Base-by-base conservation (phyloP, 1,284 basidiomycete species). In the Fomitopsis betulina region DNA sequence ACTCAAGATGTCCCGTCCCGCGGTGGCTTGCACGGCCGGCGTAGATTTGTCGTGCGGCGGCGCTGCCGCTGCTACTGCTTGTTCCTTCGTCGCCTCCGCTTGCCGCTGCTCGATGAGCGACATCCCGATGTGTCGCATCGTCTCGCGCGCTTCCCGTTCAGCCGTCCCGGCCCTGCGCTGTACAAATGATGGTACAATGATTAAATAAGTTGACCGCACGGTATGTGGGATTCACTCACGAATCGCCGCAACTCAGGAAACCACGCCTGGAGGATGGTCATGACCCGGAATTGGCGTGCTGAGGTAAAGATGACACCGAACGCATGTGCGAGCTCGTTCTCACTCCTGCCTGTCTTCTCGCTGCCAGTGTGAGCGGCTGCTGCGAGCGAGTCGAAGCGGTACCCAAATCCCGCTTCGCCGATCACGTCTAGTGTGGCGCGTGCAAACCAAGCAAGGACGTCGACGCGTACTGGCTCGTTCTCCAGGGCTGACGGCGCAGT, bases 381-480 rank as follows among this genome's bases (percentile, higher is more conserved):
- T 33, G 68, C 68, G 39, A 85, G 75, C 5, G 82, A 73, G 53
- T 83, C 73, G 72, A 90, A 87, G 21, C 75, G 64, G 71, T 89
- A 89, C 52, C 81, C 83, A 65, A 89, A 89, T 7, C 82, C 81
- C 19, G 89, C 85, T 45, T 85, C 75, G 5, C 87, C 87, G 57
- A 93, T 89, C 43, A 87, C 79, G 64, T 91, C 89, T 15, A 91
- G 75, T 1, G 87, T 87, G 8, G 86, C 81, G 35, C 82, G 80
- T 1, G 78, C 80, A 9, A 91, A 77, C 80, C 82, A 87, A 19
- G 74, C 66, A 56, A 87, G 73, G 17, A 83, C 81, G 62, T 92
- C 87, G 42, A 88, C 74, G 23, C 54, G 32, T 23, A 43, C 25
- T 2, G 54, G 19, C 13, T 10, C n/a, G 43, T 13, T 12, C 3